A percentile compares a stretch with the other conserved stretches of the same genome.
phyloP scores from a whole-genome alignment of 164 flowering plant species.

The Kalanchoe fedtschenkoi region DNA sequence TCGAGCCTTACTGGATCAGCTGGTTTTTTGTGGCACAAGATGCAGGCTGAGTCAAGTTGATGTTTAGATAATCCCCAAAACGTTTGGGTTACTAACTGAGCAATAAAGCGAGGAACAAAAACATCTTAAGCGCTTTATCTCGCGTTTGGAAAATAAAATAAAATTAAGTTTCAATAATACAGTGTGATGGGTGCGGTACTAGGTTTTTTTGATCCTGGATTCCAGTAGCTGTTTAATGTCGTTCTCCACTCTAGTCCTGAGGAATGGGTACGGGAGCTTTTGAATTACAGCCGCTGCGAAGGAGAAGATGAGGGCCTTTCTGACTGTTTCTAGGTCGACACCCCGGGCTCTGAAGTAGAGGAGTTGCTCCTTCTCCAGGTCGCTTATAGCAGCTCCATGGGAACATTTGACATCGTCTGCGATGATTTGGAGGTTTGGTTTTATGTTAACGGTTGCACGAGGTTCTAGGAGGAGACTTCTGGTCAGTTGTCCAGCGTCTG shows the following conservation, averaged over 20 bases:
- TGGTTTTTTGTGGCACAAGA: conserved; percentile 2
- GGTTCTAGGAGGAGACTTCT: conserved; percentile 82
- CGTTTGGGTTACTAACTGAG: no score
- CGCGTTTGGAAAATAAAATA: background rate
- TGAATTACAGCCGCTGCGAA: conserved; percentile 79
- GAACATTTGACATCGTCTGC: conserved; percentile 94
- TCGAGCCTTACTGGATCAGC: conserved; percentile 1
- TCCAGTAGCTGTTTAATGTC: conserved; percentile 41
- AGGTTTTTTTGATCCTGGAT: conserved; percentile 11
- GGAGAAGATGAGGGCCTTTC: conserved; percentile 68
- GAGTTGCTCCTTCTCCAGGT: conserved; percentile 75
- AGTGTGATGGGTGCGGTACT: background rate
- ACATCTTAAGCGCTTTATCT: no score
- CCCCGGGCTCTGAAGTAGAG: conserved; percentile 85
- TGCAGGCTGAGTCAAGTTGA: background rate
- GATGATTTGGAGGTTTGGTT: conserved; percentile 84
- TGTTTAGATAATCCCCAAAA: no score
- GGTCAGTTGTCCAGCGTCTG: conserved; percentile 91
- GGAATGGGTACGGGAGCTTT: conserved; percentile 30
- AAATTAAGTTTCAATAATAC: background rate
- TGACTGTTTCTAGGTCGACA: conserved; percentile 51
- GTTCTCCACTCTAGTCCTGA: conserved; percentile 40
- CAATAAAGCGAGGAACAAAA: no score
- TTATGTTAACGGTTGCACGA: conserved; percentile 74
- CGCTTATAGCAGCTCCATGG: conserved; percentile 94